Evolutionary conservation across 2,329 filamentous ascomycete genomes (phyloP).

Genomic region (Pseudopyrenochaeta lycopersici): DNA sequence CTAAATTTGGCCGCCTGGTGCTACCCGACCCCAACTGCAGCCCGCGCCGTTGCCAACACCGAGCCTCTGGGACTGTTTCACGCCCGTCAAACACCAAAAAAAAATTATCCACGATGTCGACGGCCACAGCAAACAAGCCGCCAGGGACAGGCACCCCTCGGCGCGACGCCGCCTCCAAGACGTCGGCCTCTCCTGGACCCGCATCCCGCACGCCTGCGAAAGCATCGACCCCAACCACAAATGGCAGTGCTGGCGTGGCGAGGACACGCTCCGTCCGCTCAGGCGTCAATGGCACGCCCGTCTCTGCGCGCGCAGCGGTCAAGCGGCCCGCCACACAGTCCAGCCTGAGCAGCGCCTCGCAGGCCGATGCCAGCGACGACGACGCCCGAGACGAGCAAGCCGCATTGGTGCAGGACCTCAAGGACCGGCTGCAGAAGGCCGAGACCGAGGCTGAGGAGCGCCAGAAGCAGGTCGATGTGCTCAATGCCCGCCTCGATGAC

Average conservation of each 20-base stretch:
- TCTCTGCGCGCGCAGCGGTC: constrained; percentile 51
- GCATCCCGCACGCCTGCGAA: constrained; percentile 44
- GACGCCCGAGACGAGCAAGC: constrained; percentile 82
- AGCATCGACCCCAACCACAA: constrained; percentile 39
- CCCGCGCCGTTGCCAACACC: constrained; percentile 17
- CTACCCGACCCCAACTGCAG: constrained; percentile 14
- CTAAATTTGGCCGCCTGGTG: constrained; percentile 18
- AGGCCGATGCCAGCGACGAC: constrained; percentile 56
- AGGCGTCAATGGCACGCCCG: constrained; percentile 42
- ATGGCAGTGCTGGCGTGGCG: constrained; percentile 38
- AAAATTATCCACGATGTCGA: constrained; percentile 37
- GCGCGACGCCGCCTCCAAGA: constrained; percentile 29
- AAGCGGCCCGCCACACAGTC: constrained; percentile 47
- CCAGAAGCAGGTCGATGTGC: constrained; percentile 82
- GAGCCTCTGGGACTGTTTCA: constrained; percentile 13
- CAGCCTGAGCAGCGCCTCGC: constrained; percentile 44
- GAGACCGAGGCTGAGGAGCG: constrained; percentile 80
- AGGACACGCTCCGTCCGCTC: constrained; percentile 45
- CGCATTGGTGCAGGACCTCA: constrained; percentile 82
- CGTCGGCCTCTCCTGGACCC: constrained; percentile 41
- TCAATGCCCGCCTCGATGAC: constrained; percentile 88
- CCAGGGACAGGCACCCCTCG: constrained; percentile 43
- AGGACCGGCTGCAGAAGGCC: constrained; percentile 81
- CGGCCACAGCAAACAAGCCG: constrained; percentile 48
- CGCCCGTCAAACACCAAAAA: constrained; percentile 9